A percentile compares a stretch with the other conserved stretches of the same genome.
phyloP scores from a whole-genome alignment of 352 stramenopile species.

The Globisporangium nodosum region DNA sequence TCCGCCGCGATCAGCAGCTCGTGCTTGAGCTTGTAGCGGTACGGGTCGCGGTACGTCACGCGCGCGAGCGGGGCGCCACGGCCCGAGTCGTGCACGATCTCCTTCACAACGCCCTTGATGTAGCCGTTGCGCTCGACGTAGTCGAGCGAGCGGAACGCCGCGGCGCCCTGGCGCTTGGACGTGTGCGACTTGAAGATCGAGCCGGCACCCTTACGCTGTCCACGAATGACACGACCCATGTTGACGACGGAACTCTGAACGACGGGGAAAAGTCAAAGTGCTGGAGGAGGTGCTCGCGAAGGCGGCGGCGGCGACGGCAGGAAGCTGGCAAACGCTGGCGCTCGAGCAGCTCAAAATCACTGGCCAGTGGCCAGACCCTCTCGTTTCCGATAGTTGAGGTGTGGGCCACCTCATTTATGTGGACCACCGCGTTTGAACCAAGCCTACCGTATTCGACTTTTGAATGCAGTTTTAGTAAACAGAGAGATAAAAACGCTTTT shows the following conservation, averaged over 20 bases:
- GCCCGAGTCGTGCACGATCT: constrained; percentile 98
- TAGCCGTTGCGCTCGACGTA: constrained; percentile 96
- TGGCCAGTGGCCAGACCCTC: not conserved
- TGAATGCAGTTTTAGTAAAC: not conserved
- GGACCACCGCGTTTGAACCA: not conserved
- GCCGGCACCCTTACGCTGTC: constrained; percentile 85
- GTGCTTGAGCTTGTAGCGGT: constrained; percentile 88
- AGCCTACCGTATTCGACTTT: not conserved
- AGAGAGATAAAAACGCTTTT: too few species aligned
- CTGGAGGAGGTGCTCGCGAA: not conserved
- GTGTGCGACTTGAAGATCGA: constrained; percentile 84
- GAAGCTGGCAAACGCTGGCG: not conserved
- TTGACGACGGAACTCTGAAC: constrained; percentile 26
- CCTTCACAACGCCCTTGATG: constrained; percentile 98
- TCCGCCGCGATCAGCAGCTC: constrained; percentile 97
- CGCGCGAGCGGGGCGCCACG: constrained; percentile 95
- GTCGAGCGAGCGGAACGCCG: constrained; percentile 73
- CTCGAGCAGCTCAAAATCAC: not conserved
- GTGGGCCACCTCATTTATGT: not conserved
- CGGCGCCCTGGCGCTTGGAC: constrained; percentile 68
- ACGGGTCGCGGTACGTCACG: constrained; percentile 92
- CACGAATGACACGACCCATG: constrained; percentile 88
- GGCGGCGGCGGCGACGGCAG: not conserved
- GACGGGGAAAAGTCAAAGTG: constrained; percentile 82
- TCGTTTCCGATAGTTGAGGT: not conserved